phyloP scores from a whole-genome alignment of 192 early-diverging fungal species.

The Phlyctochytrium planicorne region DNA sequence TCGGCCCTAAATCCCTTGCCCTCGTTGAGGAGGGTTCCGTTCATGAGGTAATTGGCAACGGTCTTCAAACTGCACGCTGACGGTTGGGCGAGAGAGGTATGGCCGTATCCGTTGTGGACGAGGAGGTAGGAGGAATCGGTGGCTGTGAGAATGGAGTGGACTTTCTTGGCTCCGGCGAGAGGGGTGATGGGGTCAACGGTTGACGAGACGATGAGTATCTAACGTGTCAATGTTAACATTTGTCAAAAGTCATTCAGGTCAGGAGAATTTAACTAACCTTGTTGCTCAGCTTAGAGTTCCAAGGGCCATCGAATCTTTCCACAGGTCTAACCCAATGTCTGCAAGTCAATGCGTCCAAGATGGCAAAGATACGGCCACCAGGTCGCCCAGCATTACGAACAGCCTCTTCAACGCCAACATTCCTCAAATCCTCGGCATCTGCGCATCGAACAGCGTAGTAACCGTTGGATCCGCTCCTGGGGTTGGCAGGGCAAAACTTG shows the following conservation, averaged over 20 bases:
- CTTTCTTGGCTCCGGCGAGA: conserved; percentile 21
- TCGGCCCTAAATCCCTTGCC: not conserved
- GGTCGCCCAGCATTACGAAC: not conserved
- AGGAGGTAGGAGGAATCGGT: conserved; percentile 25
- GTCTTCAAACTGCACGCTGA: conserved; percentile 30
- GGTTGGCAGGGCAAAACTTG: not conserved
- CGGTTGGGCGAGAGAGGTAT: conserved; percentile 35
- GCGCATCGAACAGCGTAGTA: conserved; percentile 11
- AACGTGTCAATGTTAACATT: not conserved
- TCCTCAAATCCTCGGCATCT: not conserved
- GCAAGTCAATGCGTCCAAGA: conserved; percentile 5
- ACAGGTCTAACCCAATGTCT: conserved; percentile 33
- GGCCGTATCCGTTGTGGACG: conserved; percentile 39
- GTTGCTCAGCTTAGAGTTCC: conserved; percentile 36
- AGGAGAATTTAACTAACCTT: conserved; percentile 12
- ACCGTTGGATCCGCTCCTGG: not conserved
- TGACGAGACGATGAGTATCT: conserved; percentile 38
- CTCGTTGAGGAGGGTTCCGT: not conserved
- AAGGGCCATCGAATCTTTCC: conserved; percentile 42
- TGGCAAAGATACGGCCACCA: not conserved
- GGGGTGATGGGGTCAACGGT: conserved; percentile 49
- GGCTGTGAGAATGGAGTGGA: conserved; percentile 2
- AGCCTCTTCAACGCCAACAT: not conserved
- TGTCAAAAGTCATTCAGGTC: not conserved
- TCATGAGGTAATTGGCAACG: conserved; percentile 28